Base-by-base conservation (phyloP, 495 filamentous ascomycete species). In the Penicillium canariense region DNA sequence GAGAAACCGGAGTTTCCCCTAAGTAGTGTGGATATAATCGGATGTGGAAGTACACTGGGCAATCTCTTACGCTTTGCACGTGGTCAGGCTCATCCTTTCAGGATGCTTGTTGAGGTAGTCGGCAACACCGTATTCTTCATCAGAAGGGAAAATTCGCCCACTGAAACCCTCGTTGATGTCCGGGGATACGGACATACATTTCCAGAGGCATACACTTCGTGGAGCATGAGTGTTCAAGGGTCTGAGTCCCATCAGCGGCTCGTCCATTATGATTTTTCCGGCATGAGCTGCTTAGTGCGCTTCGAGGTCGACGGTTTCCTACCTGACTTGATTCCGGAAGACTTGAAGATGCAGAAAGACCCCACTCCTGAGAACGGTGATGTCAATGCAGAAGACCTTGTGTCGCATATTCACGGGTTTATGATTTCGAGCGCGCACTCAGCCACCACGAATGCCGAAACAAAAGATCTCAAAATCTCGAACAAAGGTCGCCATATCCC, bases 131-230 rank as follows among this genome's bases (percentile, higher is more conserved):
- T 87, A 12, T 84, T 89, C 62, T 77, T 89, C 42, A 60, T 84
- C 31, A 79, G 85, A 22, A 71, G 74, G 18, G 82, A 84, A 46
- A 84, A 81, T 47, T 76, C 73, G 1, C 83, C 84, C 0, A 78
- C 62, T 0, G 66, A 82, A 50, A 49, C 62, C 3, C 84, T 88
- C 26, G 58, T 65, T 2, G 73, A 71, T 45, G 68, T 88, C 4
- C 49, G 50, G 5, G 87, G 85, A 0, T 88, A 74, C 60, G 85
- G 86, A 7, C 83, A 87, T 62, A 77, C 80, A 1, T 89, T 89
- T 61, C 77, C 83, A 5, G 82, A 86, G 32, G 74, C 68, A 28
- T 86, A 86, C 59, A 89, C 87, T 2, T 81, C 77, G 1, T 84
- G 84, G 80, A 70, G 76, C 7, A 4, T 52, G 0, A 72, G 69